Evolutionary conservation across 2,329 filamentous ascomycete genomes (phyloP).

Genomic region (Fonsecaea pedrosoi): DNA sequence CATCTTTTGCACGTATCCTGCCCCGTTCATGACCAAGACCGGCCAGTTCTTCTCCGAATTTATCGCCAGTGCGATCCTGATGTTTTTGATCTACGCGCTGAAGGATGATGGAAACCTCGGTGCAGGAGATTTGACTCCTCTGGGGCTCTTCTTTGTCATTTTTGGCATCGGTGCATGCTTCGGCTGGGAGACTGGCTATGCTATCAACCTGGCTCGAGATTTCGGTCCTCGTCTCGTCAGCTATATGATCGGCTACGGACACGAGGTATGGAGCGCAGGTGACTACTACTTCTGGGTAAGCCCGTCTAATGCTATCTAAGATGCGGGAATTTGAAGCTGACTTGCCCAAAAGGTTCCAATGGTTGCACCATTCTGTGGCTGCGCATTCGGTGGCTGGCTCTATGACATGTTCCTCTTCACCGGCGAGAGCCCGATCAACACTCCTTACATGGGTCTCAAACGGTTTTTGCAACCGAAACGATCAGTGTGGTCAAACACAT

Average conservation of each 20-base stretch:
- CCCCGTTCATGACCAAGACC: slow-evolving; percentile 65
- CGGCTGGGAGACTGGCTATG: slow-evolving; percentile 78
- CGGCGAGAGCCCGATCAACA: slow-evolving; percentile 71
- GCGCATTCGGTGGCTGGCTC: slow-evolving; percentile 67
- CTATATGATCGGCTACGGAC: slow-evolving; percentile 72
- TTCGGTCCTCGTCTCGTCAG: slow-evolving; percentile 72
- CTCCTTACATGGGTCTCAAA: slow-evolving; percentile 68
- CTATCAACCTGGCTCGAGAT: slow-evolving; percentile 75
- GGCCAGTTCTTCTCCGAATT: slow-evolving; percentile 76
- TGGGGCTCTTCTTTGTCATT: slow-evolving; percentile 73
- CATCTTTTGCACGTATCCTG: slow-evolving; percentile 76
- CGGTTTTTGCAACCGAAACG: slow-evolving; percentile 51
- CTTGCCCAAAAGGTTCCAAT: slow-evolving; percentile 65
- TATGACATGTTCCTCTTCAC: slow-evolving; percentile 74
- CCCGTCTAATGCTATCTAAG: not conserved
- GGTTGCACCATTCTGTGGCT: slow-evolving; percentile 72
- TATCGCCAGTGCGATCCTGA: slow-evolving; percentile 69
- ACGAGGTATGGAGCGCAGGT: slow-evolving; percentile 70
- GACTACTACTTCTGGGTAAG: slow-evolving; percentile 75
- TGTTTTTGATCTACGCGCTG: slow-evolving; percentile 75
- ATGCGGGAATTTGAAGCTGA: slow-evolving; percentile 24
- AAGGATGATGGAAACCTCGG: slow-evolving; percentile 58
- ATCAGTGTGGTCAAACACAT: slow-evolving; percentile 39
- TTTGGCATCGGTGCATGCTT: slow-evolving; percentile 76
- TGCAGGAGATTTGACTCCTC: slow-evolving; percentile 63